Evolutionary conservation across 345 rosid species (phyloP).

Genomic region (Ceriops decandra): DNA sequence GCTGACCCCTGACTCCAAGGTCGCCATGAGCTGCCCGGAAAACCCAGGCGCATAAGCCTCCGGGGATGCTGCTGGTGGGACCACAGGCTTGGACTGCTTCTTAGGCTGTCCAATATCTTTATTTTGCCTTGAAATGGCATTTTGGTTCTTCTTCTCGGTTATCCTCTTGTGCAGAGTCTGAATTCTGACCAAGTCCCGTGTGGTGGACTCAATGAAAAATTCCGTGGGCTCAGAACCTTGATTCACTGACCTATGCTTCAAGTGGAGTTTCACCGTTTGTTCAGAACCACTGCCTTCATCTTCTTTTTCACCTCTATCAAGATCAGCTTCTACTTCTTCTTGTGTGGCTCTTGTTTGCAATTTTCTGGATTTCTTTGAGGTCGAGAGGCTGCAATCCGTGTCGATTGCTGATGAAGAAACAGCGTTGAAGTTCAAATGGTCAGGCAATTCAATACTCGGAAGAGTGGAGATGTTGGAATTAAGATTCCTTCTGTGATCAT

Average conservation of each 20-base stretch:
- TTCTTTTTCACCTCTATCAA: neutral
- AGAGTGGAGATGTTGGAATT: slow-evolving; percentile 45
- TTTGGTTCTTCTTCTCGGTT: slow-evolving; percentile 74
- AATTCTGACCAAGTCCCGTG: slow-evolving; percentile 64
- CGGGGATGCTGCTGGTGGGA: slow-evolving; percentile 29
- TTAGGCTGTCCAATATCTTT: slow-evolving; percentile 18
- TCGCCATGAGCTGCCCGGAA: slow-evolving; percentile 66
- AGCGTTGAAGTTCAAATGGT: slow-evolving; percentile 65
- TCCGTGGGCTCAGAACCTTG: slow-evolving; percentile 29
- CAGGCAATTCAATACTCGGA: slow-evolving; percentile 56
- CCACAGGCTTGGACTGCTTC: slow-evolving; percentile 9
- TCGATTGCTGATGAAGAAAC: slow-evolving; percentile 53
- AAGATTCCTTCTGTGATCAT: slow-evolving; percentile 25
- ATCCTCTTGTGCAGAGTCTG: slow-evolving; percentile 61
- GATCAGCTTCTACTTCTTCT: neutral
- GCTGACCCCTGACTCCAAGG: slow-evolving; percentile 75
- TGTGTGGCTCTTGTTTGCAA: slow-evolving; percentile 10
- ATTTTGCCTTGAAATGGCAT: slow-evolving; percentile 40
- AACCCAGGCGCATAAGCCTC: slow-evolving; percentile 29
- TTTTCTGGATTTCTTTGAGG: slow-evolving; percentile 27
- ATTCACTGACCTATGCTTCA: slow-evolving; percentile 48
- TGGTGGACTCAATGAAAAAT: slow-evolving; percentile 46
- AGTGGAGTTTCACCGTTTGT: slow-evolving; percentile 55
- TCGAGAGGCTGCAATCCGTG: slow-evolving; percentile 49
- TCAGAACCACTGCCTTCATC: slow-evolving; percentile 1